A percentile compares a stretch with the other conserved stretches of the same genome.
phyloP scores from a whole-genome alignment of 371 early-diverging fungal genomes.

The Mucor irregularis region DNA sequence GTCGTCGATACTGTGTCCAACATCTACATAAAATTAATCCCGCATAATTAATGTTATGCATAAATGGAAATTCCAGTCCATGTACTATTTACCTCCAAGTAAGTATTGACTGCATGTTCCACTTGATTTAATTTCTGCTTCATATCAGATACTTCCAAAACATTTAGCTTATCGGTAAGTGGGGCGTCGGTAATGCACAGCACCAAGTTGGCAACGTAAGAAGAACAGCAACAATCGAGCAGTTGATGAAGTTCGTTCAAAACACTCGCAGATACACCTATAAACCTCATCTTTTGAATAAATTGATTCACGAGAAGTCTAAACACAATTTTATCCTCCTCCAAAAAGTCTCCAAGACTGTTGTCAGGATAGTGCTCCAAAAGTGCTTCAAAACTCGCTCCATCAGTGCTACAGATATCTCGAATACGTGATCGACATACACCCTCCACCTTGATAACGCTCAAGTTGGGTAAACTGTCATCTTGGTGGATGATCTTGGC shows the following conservation, averaged over 20 bases:
- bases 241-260: slow-evolving; percentile 59
- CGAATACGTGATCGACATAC: slow-evolving; percentile 32
- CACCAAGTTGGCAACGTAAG: slow-evolving; percentile 66
- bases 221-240: slow-evolving; percentile 48
- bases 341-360: background rate
- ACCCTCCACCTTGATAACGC: slow-evolving; percentile 30
- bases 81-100: slow-evolving; percentile 66
- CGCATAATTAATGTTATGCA: slow-evolving; percentile 1
- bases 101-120: slow-evolving; percentile 60
- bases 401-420: slow-evolving; percentile 22
- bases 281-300: slow-evolving; percentile 54
- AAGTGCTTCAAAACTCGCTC: slow-evolving; percentile 14
- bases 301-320: background rate
- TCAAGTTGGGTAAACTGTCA: slow-evolving; percentile 20
- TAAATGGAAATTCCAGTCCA: slow-evolving; percentile 3
- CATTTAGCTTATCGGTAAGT: slow-evolving; percentile 65
- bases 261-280: slow-evolving; percentile 62
- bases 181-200: slow-evolving; percentile 67
- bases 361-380: slow-evolving; percentile 16
- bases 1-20: slow-evolving; percentile 15
- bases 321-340: background rate
- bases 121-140: slow-evolving; percentile 54
- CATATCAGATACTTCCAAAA: slow-evolving; percentile 57
- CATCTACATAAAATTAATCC: background rate
- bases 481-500: slow-evolving; percentile 29